Evolutionary conservation across 2,329 filamentous ascomycete species (phyloP).

Genomic region (Colletotrichum magnum): DNA sequence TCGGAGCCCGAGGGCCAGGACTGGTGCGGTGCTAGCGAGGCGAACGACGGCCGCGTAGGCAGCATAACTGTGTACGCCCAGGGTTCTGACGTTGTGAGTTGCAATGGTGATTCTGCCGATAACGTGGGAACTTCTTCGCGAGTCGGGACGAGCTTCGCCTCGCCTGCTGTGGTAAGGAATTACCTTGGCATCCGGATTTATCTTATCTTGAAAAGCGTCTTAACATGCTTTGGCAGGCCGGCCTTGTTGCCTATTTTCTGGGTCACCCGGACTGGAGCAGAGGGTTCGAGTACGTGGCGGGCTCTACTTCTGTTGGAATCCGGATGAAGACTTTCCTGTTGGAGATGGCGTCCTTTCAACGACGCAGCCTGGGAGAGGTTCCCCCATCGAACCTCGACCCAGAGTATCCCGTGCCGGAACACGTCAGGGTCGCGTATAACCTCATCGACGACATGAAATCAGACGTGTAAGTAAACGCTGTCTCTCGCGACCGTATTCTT

Average conservation of each 20-base stretch:
- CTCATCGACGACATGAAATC: neutral
- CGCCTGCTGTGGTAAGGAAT: conserved; percentile 8
- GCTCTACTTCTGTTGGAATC: neutral
- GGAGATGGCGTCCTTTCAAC: conserved; percentile 8
- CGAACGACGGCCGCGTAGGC: neutral
- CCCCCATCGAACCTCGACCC: neutral
- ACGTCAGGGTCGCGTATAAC: conserved; percentile 8
- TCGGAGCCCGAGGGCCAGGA: conserved; percentile 11
- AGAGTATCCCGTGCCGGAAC: neutral
- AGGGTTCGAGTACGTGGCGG: neutral
- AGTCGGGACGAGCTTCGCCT: conserved; percentile 17
- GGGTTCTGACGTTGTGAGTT: neutral
- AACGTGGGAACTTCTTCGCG: neutral
- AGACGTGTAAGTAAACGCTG: neutral
- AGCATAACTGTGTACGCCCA: conserved; percentile 12
- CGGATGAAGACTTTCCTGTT: conserved; percentile 8
- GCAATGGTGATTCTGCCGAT: neutral
- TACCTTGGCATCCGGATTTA: no score
- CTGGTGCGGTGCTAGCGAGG: neutral
- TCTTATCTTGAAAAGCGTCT: no score
- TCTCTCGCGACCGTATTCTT: neutral
- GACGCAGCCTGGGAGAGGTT: neutral
- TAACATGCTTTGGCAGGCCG: conserved; percentile 1
- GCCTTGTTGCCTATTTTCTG: conserved; percentile 17
- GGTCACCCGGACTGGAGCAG: conserved; percentile 6